Conservation (phyloP, 1,139 yeast species). For the Yamadazyma atmosphaerica region DNA sequence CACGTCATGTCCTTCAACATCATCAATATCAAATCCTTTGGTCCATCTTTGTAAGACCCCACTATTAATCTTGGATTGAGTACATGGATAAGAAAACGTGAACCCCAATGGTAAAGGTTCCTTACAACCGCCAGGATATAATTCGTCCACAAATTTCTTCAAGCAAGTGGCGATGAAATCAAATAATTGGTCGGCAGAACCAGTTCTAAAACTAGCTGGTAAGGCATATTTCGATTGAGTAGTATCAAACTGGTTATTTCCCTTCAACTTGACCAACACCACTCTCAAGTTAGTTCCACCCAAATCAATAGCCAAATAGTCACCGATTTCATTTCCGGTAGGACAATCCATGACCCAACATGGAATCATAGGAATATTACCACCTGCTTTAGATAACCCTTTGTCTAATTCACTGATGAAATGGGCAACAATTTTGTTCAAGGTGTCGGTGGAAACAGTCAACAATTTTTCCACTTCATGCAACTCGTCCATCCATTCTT, state of each 20-base stretch:
- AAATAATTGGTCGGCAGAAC: constrained; percentile 76
- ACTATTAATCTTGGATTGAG: constrained; percentile 78
- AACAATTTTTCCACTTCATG: constrained; percentile 61
- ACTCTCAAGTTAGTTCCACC: constrained; percentile 96
- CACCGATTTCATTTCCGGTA: constrained; percentile 86
- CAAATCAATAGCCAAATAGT: constrained; percentile 88
- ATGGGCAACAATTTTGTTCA: constrained; percentile 67
- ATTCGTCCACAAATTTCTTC: constrained; percentile 58
- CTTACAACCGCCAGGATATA: constrained; percentile 60
- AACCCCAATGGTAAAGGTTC: constrained; percentile 77
- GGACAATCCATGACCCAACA: constrained; percentile 96
- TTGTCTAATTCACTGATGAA: constrained; percentile 66
- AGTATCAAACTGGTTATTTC: constrained; percentile 76
- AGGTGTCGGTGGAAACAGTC: constrained; percentile 58
- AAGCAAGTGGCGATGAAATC: constrained; percentile 83
- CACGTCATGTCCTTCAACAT: constrained; percentile 93
- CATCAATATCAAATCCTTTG: constrained; percentile 92
- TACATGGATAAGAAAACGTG: constrained; percentile 92
- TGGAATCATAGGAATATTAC: constrained; percentile 94
- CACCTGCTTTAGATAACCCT: constrained; percentile 74
- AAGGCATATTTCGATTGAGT: constrained; percentile 79
- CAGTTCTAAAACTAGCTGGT: constrained; percentile 76
- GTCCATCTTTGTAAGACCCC: constrained; percentile 97
- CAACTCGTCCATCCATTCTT: constrained; percentile 59
- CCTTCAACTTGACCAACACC: constrained; percentile 78